A percentile compares a stretch with the other conserved stretches of the same genome.
phyloP scores from a whole-genome alignment of 306 rosid species.

The Begonia loranthoides region DNA sequence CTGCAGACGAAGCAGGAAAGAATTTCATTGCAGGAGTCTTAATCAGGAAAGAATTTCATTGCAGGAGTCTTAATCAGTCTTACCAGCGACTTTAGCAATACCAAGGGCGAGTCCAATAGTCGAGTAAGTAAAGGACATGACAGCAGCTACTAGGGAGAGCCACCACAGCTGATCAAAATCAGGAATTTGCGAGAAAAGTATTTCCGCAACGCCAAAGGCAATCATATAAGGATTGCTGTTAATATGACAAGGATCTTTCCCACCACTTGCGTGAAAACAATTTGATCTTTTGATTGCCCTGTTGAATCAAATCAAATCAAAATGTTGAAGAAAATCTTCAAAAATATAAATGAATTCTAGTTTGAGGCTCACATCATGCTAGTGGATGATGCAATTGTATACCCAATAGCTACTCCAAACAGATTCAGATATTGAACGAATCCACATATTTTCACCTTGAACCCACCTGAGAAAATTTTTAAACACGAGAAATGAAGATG shows the following conservation, averaged over 20 bases:
- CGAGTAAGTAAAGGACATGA: conserved; percentile 65
- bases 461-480: conserved; percentile 5
- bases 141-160: conserved; percentile 65
- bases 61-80: no score
- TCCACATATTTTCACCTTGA: conserved; percentile 11
- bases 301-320: background rate
- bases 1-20: conserved; percentile 6
- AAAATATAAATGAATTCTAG: background rate
- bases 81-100: conserved; percentile 15
- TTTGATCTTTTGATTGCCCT: conserved; percentile 17
- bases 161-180: conserved; percentile 55
- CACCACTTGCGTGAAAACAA: conserved; percentile 11
- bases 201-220: conserved; percentile 41
- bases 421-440: conserved; percentile 12
- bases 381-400: conserved; percentile 12
- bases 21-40: background rate
- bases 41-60: background rate
- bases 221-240: conserved; percentile 29
- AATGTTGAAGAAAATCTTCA: background rate
- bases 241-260: conserved; percentile 9
- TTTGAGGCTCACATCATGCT: conserved; percentile 14
- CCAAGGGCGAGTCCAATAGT: conserved; percentile 54
- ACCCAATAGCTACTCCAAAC: conserved; percentile 15
- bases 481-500: background rate
- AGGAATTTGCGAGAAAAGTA: conserved; percentile 65